Evolutionary conservation across 2,329 filamentous ascomycete genomes (phyloP).

Genomic region (Monosporascus sp.): DNA sequence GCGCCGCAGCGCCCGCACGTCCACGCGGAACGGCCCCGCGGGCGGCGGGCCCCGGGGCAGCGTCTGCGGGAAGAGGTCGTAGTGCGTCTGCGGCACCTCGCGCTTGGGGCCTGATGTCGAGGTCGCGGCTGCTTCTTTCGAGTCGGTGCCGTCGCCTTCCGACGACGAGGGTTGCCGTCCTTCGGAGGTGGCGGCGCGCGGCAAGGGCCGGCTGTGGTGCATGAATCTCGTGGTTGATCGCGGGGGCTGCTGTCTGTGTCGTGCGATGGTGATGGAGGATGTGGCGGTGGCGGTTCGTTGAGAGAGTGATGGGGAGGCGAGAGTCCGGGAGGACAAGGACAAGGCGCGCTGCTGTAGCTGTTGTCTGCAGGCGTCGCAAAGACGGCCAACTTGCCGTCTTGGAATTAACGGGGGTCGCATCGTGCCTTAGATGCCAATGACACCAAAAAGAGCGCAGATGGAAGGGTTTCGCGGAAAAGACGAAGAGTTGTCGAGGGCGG

Average conservation of each 20-base stretch:
- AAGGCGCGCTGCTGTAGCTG: conserved; percentile 3
- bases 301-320: not conserved
- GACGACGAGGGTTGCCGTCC: not conserved
- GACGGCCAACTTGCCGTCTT: conserved; percentile 14
- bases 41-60: conserved; percentile 76
- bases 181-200: not conserved
- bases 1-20: conserved; percentile 63
- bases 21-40: conserved; percentile 66
- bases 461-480: too few species aligned
- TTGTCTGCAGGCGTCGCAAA: conserved; percentile 23
- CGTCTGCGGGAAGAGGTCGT: conserved; percentile 81
- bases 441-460: not conserved
- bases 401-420: conserved; percentile 20
- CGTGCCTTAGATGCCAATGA: not conserved
- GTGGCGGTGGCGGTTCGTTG: not conserved
- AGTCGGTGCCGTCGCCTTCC: not conserved
- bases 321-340: not conserved
- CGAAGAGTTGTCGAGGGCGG: too few species aligned
- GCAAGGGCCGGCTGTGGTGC: not conserved
- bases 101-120: not conserved
- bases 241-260: too few species aligned
- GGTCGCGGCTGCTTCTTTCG: not conserved
- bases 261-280: not conserved
- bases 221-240: not conserved
- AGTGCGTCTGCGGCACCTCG: conserved; percentile 53